Percentiles rank a stretch among this genome's conserved stretches.
These are phyloP conservation scores for Naganishia sp. DNA, from an alignment of 1,284 basidiomycete species.

Conservation along the genomic window DNA sequence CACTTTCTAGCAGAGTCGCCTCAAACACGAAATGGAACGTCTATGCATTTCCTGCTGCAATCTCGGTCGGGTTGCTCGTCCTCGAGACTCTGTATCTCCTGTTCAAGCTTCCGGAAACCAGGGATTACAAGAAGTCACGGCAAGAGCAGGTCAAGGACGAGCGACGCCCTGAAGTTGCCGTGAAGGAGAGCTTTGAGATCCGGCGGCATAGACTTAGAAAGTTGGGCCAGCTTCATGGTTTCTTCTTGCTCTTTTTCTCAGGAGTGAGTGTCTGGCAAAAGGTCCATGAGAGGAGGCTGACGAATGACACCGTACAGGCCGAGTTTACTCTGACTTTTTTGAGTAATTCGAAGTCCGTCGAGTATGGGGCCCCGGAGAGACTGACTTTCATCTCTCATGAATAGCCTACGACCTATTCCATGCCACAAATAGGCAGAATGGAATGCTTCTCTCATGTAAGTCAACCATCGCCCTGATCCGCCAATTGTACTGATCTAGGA, in stretches of 20 bases:
- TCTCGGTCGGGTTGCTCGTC: slow-evolving; percentile 69
- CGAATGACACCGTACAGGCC: slow-evolving; percentile 56
- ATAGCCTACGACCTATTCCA: slow-evolving; percentile 67
- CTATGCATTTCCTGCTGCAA: slow-evolving; percentile 77
- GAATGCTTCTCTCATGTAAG: slow-evolving; percentile 68
- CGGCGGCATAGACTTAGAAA: slow-evolving; percentile 42
- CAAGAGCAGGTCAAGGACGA: slow-evolving; percentile 37
- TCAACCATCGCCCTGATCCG: background rate
- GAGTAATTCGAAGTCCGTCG: slow-evolving; percentile 61
- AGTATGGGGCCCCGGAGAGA: background rate
- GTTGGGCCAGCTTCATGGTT: slow-evolving; percentile 70
- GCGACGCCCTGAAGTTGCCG: slow-evolving; percentile 25
- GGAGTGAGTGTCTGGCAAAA: slow-evolving; percentile 52
- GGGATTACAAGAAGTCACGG: slow-evolving; percentile 41
- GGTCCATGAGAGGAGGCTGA: background rate
- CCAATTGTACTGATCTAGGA: background rate
- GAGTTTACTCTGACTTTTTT: slow-evolving; percentile 91
- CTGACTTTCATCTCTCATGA: slow-evolving; percentile 7
- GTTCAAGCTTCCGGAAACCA: slow-evolving; percentile 66
- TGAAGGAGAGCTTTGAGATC: slow-evolving; percentile 34
- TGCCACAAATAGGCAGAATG: slow-evolving; percentile 86
- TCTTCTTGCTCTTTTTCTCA: slow-evolving; percentile 83
- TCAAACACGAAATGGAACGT: slow-evolving; percentile 65
- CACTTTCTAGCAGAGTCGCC: slow-evolving; percentile 33
- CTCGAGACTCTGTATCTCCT: slow-evolving; percentile 72